phyloP scores from a whole-genome alignment of 1,284 basidiomycete species.

The Rhodotorula sp. region DNA sequence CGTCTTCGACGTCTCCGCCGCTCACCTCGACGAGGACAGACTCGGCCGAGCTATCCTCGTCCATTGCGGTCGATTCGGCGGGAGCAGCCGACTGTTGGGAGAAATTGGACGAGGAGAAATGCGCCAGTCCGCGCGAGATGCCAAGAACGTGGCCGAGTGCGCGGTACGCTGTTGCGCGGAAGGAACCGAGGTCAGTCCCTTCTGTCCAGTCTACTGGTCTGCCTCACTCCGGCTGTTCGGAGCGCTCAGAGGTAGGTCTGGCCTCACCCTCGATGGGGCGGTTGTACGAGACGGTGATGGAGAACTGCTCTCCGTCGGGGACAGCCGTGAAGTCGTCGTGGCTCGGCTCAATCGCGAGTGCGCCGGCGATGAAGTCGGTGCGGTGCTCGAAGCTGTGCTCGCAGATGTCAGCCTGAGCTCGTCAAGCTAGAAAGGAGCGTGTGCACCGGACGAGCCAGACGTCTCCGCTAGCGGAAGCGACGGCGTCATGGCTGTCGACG shows the following conservation, averaged over 20 bases:
- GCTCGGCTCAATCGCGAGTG: slow-evolving; percentile 20
- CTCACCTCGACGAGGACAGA: background rate
- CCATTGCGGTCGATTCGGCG: slow-evolving; percentile 5
- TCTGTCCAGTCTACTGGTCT: background rate
- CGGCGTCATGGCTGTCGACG: slow-evolving; percentile 4
- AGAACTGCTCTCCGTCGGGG: slow-evolving; percentile 7
- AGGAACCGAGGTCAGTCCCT: background rate
- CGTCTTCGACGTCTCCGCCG: background rate
- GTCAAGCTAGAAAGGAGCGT: background rate
- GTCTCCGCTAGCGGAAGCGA: slow-evolving; percentile 5
- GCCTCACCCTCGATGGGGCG: slow-evolving; percentile 34
- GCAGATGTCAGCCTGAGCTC: background rate
- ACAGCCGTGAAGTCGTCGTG: slow-evolving; percentile 37
- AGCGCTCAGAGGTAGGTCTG: too few species aligned
- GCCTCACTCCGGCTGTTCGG: background rate
- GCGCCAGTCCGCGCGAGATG: slow-evolving; percentile 32
- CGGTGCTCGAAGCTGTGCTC: slow-evolving; percentile 28
- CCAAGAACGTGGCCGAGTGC: slow-evolving; percentile 42
- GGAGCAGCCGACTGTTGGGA: background rate
- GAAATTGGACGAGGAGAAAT: slow-evolving; percentile 12
- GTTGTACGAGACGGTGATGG: slow-evolving; percentile 29
- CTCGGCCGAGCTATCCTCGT: slow-evolving; percentile 13
- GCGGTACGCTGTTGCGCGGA: slow-evolving; percentile 32
- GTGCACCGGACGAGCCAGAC: slow-evolving; percentile 25
- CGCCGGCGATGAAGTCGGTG: background rate